Base-by-base conservation (phyloP, 163 green algal genomes). In the Trebouxiophyceae sp. region DNA sequence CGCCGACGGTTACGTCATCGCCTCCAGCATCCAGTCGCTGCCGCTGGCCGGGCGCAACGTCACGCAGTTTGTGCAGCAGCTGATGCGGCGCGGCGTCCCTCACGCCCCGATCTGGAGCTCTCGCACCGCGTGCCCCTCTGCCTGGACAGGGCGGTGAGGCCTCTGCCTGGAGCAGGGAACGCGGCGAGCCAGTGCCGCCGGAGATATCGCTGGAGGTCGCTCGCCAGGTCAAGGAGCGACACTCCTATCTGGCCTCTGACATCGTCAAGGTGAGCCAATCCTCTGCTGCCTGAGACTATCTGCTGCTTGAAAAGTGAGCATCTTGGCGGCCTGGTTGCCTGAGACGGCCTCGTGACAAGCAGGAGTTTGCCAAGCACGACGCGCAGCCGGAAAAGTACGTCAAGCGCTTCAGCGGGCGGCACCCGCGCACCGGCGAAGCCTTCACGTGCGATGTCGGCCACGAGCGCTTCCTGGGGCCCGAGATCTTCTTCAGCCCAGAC, bases 401-500 rank as follows among this genome's bases (percentile, higher is more conserved):
- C 44, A 81, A 74, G 63, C 24, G 44, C 27, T 76, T 66, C 28
- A 62, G 58, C 12, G 78, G 67, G 27, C 45, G 65, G 24, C 73
- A 77, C 57, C 30, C 28, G 19, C 70, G 68, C 19, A 86, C 73
- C 12, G 39, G 39, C 39, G 26, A 77, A 76, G 60, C 27, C 34
- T 24, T 76, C 54, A 26, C 12, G 0, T 72, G 77, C 33, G 76
- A 84, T 5, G 70, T 93, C 33, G 68, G 76, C 27, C 74, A 86
- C 30, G 86, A 93, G 77, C 76, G 82, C 45, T 93, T 93, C 65
- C 70, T 91, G 54, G 86, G 74, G 0, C 86, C 86, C n/a, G 86
- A 92, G 67, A 63, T 91, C 7, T 90, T 89, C 73, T 93, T 93
- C 78, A 66, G 68, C 24, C 87, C 87, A n/a, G 76, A 88, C 30